A percentile compares a stretch with the other conserved stretches of the same genome.
These are phyloP conservation scores for Penicillium fimorum DNA, from an alignment of 495 filamentous ascomycete species.

Conservation along the genomic window DNA sequence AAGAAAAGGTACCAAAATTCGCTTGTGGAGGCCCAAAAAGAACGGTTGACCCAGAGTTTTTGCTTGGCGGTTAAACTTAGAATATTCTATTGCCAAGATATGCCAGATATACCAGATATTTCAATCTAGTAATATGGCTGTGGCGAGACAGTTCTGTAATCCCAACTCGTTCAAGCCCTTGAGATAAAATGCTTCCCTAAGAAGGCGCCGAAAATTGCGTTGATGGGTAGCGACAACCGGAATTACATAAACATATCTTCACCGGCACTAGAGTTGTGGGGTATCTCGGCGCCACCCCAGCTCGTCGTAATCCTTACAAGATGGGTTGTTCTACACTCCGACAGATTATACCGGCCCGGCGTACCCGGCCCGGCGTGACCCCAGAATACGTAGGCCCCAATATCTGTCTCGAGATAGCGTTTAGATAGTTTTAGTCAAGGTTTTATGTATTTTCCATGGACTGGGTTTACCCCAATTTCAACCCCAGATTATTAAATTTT, in stretches of 20 bases:
- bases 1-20: slow-evolving; percentile 10
- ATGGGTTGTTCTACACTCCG: background rate
- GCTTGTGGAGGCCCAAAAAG: slow-evolving; percentile 19
- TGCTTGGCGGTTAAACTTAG: slow-evolving; percentile 20
- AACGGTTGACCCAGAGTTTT: slow-evolving; percentile 24
- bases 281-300: background rate
- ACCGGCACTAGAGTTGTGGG: slow-evolving; percentile 7
- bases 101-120: slow-evolving; percentile 1
- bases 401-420: background rate
- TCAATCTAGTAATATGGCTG: background rate
- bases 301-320: too few species aligned
- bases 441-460: background rate
- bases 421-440: background rate
- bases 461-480: slow-evolving; percentile 1
- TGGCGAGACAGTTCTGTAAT: background rate
- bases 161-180: background rate
- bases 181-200: background rate
- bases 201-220: background rate
- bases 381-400: background rate
- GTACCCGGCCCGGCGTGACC: slow-evolving; percentile 6
- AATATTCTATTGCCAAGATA: slow-evolving; percentile 1
- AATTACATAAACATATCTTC: slow-evolving; percentile 7
- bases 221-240: background rate
- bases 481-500: background rate
- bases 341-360: slow-evolving; percentile 5